Conservation (phyloP, 257 asterid genomes). For the Penstemon barbatus region DNA sequence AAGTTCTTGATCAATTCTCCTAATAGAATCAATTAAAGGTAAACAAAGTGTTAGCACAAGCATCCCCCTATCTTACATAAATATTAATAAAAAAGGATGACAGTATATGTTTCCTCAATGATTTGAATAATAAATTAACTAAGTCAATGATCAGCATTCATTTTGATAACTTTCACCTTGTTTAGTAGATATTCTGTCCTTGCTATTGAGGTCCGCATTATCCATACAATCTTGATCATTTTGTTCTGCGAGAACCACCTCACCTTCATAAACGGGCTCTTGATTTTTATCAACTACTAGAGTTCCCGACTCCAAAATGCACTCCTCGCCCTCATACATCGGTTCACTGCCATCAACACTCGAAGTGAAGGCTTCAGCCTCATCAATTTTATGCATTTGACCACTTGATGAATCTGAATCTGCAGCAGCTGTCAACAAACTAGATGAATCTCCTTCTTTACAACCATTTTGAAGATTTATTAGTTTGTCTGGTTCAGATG, state of each 20-base stretch:
- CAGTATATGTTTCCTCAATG: conserved; percentile 15
- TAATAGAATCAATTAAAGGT: conserved; percentile 37
- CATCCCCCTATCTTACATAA: conserved; percentile 4
- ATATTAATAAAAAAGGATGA: conserved; percentile 7
- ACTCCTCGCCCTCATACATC: conserved; percentile 90
- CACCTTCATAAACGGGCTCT: conserved; percentile 97
- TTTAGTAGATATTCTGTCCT: conserved; percentile 46
- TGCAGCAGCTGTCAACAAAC: conserved; percentile 35
- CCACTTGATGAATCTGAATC: conserved; percentile 45
- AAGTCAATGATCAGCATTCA: conserved; percentile 18
- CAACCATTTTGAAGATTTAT: conserved; percentile 36
- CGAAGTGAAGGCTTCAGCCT: conserved; percentile 45
- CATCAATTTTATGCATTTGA: conserved; percentile 35
- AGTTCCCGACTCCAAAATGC: conserved; percentile 65
- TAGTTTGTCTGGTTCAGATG: conserved; percentile 35
- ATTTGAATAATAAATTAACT: conserved; percentile 16
- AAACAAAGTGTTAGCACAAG: conserved; percentile 26
- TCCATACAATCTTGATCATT: conserved; percentile 42
- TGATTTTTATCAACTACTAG: conserved; percentile 42
- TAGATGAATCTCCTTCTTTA: conserved; percentile 38
- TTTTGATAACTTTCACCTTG: conserved; percentile 57
- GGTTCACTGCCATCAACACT: conserved; percentile 61
- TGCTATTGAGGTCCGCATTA: conserved; percentile 36
- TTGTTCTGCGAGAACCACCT: conserved; percentile 82
- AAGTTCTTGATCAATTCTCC: conserved; percentile 76